A percentile compares a stretch with the other conserved stretches of the same genome.
Conservation (phyloP, 192 early-diverging fungal genomes). For the Coemansia sp. region DNA sequence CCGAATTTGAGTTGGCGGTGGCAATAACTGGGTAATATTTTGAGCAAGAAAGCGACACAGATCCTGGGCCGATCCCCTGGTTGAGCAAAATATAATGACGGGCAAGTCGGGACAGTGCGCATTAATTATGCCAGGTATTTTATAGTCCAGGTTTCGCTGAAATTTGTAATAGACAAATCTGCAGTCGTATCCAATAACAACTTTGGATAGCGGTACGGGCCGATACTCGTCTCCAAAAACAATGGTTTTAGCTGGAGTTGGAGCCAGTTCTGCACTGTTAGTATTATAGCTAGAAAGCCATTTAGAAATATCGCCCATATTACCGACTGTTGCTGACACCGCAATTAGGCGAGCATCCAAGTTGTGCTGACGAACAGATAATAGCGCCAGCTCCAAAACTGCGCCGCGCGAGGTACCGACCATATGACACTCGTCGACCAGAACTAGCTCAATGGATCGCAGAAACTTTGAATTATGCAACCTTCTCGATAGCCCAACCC, state of each 20-base stretch:
- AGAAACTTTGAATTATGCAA: slow-evolving; percentile 17
- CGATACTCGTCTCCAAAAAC: slow-evolving; percentile 73
- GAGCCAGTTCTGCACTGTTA: slow-evolving; percentile 3
- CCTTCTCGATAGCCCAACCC: slow-evolving; percentile 55
- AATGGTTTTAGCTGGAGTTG: slow-evolving; percentile 16
- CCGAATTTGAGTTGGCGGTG: slow-evolving; percentile 15
- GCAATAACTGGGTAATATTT: slow-evolving; percentile 14
- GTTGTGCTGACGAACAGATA: slow-evolving; percentile 47
- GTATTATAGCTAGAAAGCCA: slow-evolving; percentile 54
- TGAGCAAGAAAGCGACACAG: slow-evolving; percentile 28
- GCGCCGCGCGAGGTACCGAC: slow-evolving; percentile 62
- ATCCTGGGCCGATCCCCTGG: slow-evolving; percentile 46
- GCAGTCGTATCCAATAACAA: slow-evolving; percentile 54
- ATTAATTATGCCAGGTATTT: slow-evolving; percentile 41
- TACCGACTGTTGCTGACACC: slow-evolving; percentile 67
- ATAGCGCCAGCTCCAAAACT: slow-evolving; percentile 61
- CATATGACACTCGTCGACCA: slow-evolving; percentile 72
- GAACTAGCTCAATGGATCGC: slow-evolving; percentile 37
- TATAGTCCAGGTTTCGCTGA: slow-evolving; percentile 58
- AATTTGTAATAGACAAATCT: slow-evolving; percentile 54
- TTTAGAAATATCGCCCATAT: slow-evolving; percentile 63
- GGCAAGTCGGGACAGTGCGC: slow-evolving; percentile 26
- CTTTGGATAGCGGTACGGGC: slow-evolving; percentile 57
- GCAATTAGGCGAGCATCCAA: slow-evolving; percentile 54
- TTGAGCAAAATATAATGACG: slow-evolving; percentile 48